A percentile compares a stretch with the other conserved stretches of the same genome.
Evolutionary conservation across 345 rosid genomes (phyloP).

Genomic region (Populus nigra): DNA sequence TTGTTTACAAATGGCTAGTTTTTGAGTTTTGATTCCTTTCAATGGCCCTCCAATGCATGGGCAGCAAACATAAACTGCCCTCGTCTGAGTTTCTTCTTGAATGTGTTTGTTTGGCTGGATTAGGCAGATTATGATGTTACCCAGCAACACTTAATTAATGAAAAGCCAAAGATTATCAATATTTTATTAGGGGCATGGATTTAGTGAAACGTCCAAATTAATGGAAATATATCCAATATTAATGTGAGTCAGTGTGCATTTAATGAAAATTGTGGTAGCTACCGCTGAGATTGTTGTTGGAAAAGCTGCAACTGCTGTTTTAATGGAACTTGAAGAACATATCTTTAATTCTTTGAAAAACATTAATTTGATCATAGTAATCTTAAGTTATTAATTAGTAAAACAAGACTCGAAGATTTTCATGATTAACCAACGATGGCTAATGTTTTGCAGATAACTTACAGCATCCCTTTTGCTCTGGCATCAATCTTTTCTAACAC

Average conservation of each 20-base stretch:
- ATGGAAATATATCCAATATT: no score
- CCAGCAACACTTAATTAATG: background rate
- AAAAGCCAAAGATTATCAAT: background rate
- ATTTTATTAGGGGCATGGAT: no score
- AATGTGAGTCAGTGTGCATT: background rate
- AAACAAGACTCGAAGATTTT: background rate
- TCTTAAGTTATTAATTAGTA: background rate
- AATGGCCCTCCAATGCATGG: background rate
- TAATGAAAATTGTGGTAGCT: background rate
- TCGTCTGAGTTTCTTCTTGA: background rate
- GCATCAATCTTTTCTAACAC: slow-evolving; percentile 69
- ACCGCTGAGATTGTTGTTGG: background rate
- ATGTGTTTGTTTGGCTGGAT: background rate
- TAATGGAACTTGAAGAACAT: background rate
- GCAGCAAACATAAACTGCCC: background rate
- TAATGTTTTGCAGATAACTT: slow-evolving; percentile 56
- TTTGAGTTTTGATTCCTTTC: background rate
- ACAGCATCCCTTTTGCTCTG: slow-evolving; percentile 81
- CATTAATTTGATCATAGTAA: no score
- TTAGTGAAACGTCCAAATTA: no score
- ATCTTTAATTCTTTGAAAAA: background rate
- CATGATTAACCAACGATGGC: background rate
- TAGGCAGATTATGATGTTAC: background rate
- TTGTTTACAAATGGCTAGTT: background rate
- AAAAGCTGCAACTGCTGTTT: background rate